Base-by-base conservation (phyloP, 345 rosid species). In the Sonneratia alba region DNA sequence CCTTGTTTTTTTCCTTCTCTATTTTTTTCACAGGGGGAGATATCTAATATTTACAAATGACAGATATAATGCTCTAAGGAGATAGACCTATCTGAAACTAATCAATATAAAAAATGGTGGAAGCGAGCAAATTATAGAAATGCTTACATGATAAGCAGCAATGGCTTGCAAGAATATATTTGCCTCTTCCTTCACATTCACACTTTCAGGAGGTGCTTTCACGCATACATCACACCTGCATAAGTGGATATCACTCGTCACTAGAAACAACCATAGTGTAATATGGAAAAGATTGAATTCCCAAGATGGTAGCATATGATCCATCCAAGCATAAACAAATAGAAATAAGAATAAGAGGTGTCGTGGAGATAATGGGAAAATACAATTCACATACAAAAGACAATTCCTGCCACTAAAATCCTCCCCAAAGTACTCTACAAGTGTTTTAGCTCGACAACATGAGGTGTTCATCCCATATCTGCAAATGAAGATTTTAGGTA, bases 391-490 rank as follows among this genome's bases (percentile, higher is more conserved):
- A 42, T 86, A 93, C 98, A 76, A 36, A 73, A 78, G 87, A 83
- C 98, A 93, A 77, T 87, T 89, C 70, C 80, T 75, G 68, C 71
- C 38, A 64, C 77, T 71, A 64, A 93, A 88, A 75, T 87, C 86
- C 78, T 93, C 92, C 64, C 97, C 98, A 79, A 91, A 93, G 69
- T 93, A 88, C 80, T 87, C 89, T 43, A 91, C 97, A 0, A 91
- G 87, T 72, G 19, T 83, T 84, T 83, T 93, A 2, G 93, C 91
- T 70, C 98, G 90, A 78, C 98, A 93, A 62, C 67, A 70, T 38
- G 92, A 87, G 65, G 93, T 91, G 66, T 87, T 89, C 98, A 91
- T 93, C 73, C 92, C 96, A 75, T 93, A 93, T 79, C 98, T 93
- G 88, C 81, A 69, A 56, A 70, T 76, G 68, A 72, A 62, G 24